Conservation (phyloP, 2,329 filamentous ascomycete genomes). For the Cryphonectria nitschkei region DNA sequence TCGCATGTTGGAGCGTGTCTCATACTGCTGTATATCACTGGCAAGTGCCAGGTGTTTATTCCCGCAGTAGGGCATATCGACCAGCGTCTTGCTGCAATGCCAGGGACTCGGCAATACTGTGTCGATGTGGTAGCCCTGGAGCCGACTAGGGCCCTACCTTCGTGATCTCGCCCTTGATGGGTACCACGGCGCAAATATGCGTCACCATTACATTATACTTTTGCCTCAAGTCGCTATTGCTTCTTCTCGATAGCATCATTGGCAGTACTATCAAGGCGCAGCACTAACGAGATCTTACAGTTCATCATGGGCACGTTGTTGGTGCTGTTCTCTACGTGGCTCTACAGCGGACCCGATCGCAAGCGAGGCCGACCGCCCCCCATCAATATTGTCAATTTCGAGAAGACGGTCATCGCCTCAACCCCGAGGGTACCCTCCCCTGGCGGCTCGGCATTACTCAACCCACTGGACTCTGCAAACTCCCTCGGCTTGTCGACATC, state of each 20-base stretch:
- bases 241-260: background rate
- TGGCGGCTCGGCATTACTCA: conserved; percentile 41
- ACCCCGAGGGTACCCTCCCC: conserved; percentile 41
- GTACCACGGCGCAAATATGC: background rate
- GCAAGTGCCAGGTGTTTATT: background rate
- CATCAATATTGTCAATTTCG: conserved; percentile 72
- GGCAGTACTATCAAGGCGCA: background rate
- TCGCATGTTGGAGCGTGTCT: background rate
- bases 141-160: background rate
- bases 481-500: conserved; percentile 48
- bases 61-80: background rate
- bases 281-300: conserved; percentile 49
- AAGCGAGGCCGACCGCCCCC: conserved; percentile 64
- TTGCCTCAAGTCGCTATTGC: background rate
- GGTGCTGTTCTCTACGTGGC: conserved; percentile 80
- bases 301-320: conserved; percentile 79
- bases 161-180: background rate
- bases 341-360: conserved; percentile 74
- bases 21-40: background rate
- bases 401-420: conserved; percentile 70
- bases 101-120: background rate
- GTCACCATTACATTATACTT: background rate
- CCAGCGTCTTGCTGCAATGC: background rate
- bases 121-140: background rate
- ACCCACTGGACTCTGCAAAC: conserved; percentile 46